These are phyloP conservation scores for Ricinus communis DNA, from an alignment of 345 rosid species.

Conservation along the genomic window DNA sequence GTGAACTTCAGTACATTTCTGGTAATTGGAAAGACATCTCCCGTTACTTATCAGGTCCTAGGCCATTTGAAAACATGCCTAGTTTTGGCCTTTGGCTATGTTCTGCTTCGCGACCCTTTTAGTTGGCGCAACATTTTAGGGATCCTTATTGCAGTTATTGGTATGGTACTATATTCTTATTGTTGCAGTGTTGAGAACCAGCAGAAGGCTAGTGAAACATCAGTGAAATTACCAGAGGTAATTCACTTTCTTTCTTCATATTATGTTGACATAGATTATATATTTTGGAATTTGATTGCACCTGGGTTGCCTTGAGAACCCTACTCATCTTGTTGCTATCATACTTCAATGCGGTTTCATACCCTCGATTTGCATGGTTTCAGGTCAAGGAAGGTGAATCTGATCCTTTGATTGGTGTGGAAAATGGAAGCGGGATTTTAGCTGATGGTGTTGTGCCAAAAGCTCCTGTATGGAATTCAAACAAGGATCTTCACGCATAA, in stretches of 20 bases:
- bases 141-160: slow-evolving; percentile 81
- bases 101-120: slow-evolving; percentile 86
- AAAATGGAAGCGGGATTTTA: slow-evolving; percentile 66
- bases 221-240: slow-evolving; percentile 79
- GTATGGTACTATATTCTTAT: slow-evolving; percentile 95
- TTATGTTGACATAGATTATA: background rate
- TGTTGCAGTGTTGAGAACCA: slow-evolving; percentile 71
- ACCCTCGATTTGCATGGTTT: slow-evolving; percentile 1
- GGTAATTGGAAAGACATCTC: slow-evolving; percentile 99
- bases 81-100: slow-evolving; percentile 95
- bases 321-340: background rate
- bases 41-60: slow-evolving; percentile 98
- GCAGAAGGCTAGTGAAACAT: slow-evolving; percentile 72
- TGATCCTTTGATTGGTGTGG: slow-evolving; percentile 72
- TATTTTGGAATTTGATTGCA: background rate
- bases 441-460: slow-evolving; percentile 52
- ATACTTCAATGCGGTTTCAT: background rate
- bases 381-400: slow-evolving; percentile 82
- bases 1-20: slow-evolving; percentile 99
- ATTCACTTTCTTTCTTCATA: background rate
- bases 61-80: slow-evolving; percentile 98
- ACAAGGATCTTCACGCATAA: slow-evolving; percentile 91
- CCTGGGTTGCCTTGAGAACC: background rate
- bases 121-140: slow-evolving; percentile 98
- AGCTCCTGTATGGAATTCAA: slow-evolving; percentile 78